These are phyloP conservation scores for Coemansia sp. DNA, from an alignment of 192 early-diverging fungal genomes.

Conservation along the genomic window DNA sequence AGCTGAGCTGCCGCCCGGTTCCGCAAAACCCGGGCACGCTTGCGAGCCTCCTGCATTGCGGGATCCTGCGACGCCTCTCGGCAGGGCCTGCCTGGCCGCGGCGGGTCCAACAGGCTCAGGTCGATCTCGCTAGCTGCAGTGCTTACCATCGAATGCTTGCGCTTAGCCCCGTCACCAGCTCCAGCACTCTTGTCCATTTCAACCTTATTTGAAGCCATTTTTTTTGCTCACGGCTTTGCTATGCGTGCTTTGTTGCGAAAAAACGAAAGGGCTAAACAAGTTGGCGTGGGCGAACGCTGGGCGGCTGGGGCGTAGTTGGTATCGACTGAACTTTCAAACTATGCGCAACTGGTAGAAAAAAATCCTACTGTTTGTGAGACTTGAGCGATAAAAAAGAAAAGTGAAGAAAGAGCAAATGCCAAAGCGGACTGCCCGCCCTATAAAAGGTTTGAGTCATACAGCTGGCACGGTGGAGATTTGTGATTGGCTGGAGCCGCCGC, in stretches of 20 bases:
- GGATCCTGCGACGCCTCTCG: slow-evolving; percentile 41
- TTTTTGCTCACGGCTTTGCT: slow-evolving; percentile 4
- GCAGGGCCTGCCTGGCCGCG: slow-evolving; percentile 44
- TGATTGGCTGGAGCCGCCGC: slow-evolving; percentile 12
- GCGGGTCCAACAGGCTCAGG: slow-evolving; percentile 38
- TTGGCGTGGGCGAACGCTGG: slow-evolving; percentile 1
- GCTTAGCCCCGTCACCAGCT: slow-evolving; percentile 31
- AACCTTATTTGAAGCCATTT: slow-evolving; percentile 11
- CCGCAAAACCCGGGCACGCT: slow-evolving; percentile 77
- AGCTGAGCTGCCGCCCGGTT: slow-evolving; percentile 85
- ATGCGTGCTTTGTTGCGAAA: not conserved
- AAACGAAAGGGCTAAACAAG: not conserved
- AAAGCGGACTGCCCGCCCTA: not conserved
- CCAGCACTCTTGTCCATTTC: slow-evolving; percentile 27
- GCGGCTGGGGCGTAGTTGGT: slow-evolving; percentile 1
- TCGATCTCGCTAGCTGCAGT: slow-evolving; percentile 35
- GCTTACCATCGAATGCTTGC: slow-evolving; percentile 37
- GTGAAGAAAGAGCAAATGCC: slow-evolving; percentile 7
- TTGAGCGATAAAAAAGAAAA: slow-evolving; percentile 7
- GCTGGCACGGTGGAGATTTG: slow-evolving; percentile 36
- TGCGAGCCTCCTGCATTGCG: slow-evolving; percentile 52
- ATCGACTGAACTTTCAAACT: not conserved
- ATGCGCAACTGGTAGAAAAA: not conserved
- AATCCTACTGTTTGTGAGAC: not conserved
- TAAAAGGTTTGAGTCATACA: not conserved